Evolutionary conservation across 352 stramenopile genomes (phyloP), one percentile per base, ranked within the genome.

Genomic region (Pythium insidiosum): DNA sequence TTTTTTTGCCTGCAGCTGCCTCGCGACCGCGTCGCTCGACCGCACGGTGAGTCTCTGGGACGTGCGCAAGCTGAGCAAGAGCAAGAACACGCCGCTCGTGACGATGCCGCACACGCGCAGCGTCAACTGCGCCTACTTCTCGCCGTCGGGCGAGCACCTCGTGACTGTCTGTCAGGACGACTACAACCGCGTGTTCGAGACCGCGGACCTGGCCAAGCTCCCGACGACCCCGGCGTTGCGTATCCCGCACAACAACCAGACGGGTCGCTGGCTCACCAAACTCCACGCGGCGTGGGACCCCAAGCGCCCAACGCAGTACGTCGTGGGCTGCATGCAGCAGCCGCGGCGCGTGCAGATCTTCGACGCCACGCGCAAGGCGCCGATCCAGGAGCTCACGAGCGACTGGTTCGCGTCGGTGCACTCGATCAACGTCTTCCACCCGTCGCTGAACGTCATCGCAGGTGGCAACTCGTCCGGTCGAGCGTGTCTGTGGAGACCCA

Each of bases 91-190:
- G 15, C 56, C 77, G 5, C 34, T 90, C 2, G 50, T 78, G 9
- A 76, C 65, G 13, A 61, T 91, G 56, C 73, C 71, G 7, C 81
- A 94, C 39, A 33, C 53, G 24, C 78, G 83, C 12, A 94, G 77
- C 43, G 66, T 94, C 40, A 95, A 95, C 57, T 92, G 78, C 42
- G 84, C 80, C 10, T 93, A 94, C 47, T 90, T 93, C 36, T 89
- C 79, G 6, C 79, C 84, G 0, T 58, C 58, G 16, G 84, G 84
- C 3, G 51, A 58, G 0, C 73, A 82, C 50, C 53, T 94, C 5
- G 77, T 94, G 25, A 90, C 84, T 0, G 84, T 94, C 24, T 73
- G 75, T 0, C 77, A 88, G 37, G 82, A 95, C 51, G 73, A 91
- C 44, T 86, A 76, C 45, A 64, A 91, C 30, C 65, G 88, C 45